A percentile compares a stretch with the other conserved stretches of the same genome.
Conservation (phyloP, 2,329 filamentous ascomycete genomes). For the Pyrenochaeta sp. region DNA sequence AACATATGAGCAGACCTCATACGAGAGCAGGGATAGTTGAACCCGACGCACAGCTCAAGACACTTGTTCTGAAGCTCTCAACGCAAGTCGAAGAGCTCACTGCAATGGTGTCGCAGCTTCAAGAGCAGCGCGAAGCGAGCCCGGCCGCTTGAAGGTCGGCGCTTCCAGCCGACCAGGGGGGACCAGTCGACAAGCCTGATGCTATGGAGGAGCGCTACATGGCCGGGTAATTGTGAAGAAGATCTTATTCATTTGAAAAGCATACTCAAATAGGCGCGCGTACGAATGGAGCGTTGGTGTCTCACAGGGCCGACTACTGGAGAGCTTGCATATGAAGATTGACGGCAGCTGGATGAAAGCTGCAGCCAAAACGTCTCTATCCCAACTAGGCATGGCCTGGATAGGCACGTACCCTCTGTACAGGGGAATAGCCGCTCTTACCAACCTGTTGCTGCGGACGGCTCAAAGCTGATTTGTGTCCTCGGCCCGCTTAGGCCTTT, state of each 20-base stretch:
- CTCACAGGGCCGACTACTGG: conserved; percentile 20
- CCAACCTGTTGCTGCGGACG: conserved; percentile 33
- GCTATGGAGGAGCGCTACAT: conserved; percentile 12
- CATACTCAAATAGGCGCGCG: conserved; percentile 18
- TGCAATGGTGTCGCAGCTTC: conserved; percentile 47
- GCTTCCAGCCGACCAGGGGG: conserved; percentile 39
- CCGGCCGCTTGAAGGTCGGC: conserved; percentile 45
- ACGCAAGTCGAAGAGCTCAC: conserved; percentile 51
- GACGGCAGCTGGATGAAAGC: conserved; percentile 14
- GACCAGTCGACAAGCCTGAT: conserved; percentile 16
- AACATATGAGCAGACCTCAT: conserved; percentile 28
- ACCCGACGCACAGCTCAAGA: conserved; percentile 41
- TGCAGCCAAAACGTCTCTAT: conserved; percentile 16
- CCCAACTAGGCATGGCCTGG: conserved; percentile 10
- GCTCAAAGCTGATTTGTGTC: conserved; percentile 38
- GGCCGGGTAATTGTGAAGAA: conserved; percentile 17
- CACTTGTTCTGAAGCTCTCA: conserved; percentile 49
- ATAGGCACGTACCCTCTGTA: conserved; percentile 16
- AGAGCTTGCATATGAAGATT: conserved; percentile 25
- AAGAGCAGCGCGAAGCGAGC: conserved; percentile 41
- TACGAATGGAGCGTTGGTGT: conserved; percentile 27
- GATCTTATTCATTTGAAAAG: conserved; percentile 17
- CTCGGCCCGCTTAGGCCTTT: conserved; percentile 44
- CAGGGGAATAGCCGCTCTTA: conserved; percentile 28
- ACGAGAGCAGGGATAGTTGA: conserved; percentile 32